Evolutionary conservation across 2,329 filamentous ascomycete species (phyloP).

Genomic region (Ascochyta pisi): DNA sequence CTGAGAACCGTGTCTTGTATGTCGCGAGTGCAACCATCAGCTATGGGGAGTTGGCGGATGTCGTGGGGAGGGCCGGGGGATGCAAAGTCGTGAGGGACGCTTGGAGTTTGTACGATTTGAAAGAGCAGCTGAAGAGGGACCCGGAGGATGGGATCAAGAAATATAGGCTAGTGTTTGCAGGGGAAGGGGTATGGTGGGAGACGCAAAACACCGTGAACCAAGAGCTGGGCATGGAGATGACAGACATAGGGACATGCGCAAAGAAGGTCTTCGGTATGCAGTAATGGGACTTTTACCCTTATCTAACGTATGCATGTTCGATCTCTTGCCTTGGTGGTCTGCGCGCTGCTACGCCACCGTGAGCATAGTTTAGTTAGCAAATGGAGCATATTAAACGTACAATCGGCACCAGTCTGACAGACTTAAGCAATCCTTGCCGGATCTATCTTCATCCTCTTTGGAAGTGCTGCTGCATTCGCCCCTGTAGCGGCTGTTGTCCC

Average conservation of each 20-base stretch:
- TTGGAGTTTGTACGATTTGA: slow-evolving; percentile 58
- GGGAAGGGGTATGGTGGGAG: slow-evolving; percentile 66
- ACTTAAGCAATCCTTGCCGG: not conserved
- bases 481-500: slow-evolving; percentile 26
- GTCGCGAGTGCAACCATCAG: slow-evolving; percentile 68
- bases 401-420: not conserved
- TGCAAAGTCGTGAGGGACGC: slow-evolving; percentile 57
- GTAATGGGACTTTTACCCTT: slow-evolving; percentile 5
- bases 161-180: slow-evolving; percentile 69
- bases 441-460: slow-evolving; percentile 18
- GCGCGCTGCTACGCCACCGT: slow-evolving; percentile 21
- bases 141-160: slow-evolving; percentile 61
- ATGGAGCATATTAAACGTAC: slow-evolving; percentile 1
- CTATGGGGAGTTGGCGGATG: slow-evolving; percentile 62
- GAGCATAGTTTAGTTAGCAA: slow-evolving; percentile 5
- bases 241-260: slow-evolving; percentile 53
- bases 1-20: slow-evolving; percentile 58
- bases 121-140: slow-evolving; percentile 55
- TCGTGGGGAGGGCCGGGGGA: slow-evolving; percentile 57
- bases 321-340: not conserved
- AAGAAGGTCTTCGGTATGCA: slow-evolving; percentile 17
- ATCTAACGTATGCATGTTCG: not conserved
- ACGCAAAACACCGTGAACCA: slow-evolving; percentile 61
- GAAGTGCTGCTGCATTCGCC: slow-evolving; percentile 26
- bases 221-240: slow-evolving; percentile 56